phyloP scores from a whole-genome alignment of 1,139 yeast genomes.

The Hyphopichia khmerensis region DNA sequence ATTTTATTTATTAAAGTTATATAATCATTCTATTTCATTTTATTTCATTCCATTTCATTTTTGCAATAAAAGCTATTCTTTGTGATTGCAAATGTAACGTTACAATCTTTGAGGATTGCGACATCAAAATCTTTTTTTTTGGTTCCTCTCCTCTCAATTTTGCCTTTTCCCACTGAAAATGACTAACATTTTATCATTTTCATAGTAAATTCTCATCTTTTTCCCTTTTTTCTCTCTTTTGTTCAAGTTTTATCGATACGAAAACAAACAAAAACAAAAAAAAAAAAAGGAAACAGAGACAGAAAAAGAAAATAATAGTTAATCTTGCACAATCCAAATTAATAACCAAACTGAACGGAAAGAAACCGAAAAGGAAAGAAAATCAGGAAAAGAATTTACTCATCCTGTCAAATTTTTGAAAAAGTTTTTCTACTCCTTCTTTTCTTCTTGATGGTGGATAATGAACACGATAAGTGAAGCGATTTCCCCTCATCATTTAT shows the following conservation, averaged over 20 bases:
- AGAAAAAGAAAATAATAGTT: no score
- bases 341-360: no score
- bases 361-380: no score
- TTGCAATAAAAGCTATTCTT: background rate
- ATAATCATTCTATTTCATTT: background rate
- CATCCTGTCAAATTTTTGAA: background rate
- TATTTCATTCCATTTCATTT: no score
- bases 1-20: background rate
- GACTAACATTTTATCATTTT: background rate
- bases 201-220: background rate
- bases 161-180: background rate
- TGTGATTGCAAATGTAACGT: background rate
- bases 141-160: no score
- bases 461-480: slow-evolving; percentile 7
- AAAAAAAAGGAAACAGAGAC: no score
- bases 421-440: background rate
- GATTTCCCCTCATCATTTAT: background rate
- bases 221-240: background rate
- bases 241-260: background rate
- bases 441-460: slow-evolving; percentile 5
- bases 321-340: no score
- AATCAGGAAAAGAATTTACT: no score
- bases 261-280: no score
- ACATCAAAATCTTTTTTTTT: background rate
- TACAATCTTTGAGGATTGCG: background rate